phyloP scores from a whole-genome alignment of 306 rosid genomes.

The Leucaena leucocephala region DNA sequence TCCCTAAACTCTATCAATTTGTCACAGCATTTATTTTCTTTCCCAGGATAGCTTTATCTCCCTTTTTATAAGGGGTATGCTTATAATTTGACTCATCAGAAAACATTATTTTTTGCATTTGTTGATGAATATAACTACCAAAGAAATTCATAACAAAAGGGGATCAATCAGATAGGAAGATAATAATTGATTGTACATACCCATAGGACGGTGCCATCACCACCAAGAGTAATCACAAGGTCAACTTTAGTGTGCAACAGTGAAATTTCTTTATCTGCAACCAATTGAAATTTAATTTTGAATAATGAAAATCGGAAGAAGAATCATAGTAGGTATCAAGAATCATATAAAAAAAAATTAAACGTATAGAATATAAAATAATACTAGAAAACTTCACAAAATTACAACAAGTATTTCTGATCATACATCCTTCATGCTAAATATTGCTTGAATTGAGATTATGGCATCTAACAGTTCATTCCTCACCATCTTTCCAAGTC shows the following conservation, averaged over 20 bases:
- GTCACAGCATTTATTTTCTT: background rate
- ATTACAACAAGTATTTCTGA: background rate
- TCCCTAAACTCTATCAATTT: background rate
- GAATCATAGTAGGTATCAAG: background rate
- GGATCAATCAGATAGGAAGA: conserved; percentile 11
- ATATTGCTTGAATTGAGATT: conserved; percentile 23
- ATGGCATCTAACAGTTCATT: conserved; percentile 26
- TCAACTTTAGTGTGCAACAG: conserved; percentile 84
- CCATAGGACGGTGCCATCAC: conserved; percentile 99
- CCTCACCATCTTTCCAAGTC: conserved; percentile 91
- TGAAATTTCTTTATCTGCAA: conserved; percentile 67
- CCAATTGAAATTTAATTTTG: conserved; percentile 20
- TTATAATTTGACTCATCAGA: background rate
- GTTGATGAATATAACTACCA: background rate
- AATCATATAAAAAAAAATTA: background rate
- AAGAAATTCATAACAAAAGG: background rate
- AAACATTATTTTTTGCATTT: background rate
- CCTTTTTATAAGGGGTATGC: background rate
- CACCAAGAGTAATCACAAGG: conserved; percentile 95
- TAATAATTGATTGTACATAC: conserved; percentile 54
- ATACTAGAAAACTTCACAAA: background rate
- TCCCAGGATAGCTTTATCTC: background rate
- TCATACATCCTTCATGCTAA: background rate
- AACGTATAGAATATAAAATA: background rate
- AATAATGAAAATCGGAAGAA: background rate